Percentiles rank a stretch among this genome's conserved stretches.
Evolutionary conservation across 257 asterid genomes (phyloP).

Genomic region (Nicotiana tomentosiformis): DNA sequence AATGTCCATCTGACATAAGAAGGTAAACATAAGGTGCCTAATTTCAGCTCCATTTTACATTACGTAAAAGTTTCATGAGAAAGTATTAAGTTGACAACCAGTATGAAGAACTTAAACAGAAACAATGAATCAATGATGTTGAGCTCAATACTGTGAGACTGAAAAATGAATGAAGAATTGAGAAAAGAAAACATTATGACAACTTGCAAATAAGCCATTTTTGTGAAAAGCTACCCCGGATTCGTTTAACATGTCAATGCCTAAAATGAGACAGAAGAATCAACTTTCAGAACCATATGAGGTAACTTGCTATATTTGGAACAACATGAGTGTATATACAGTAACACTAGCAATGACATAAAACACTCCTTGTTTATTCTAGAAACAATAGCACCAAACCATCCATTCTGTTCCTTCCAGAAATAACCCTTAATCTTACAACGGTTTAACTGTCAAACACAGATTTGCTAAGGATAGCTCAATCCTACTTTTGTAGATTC

Average conservation of each 20-base stretch:
- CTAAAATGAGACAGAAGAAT: neutral
- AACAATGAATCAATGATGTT: neutral
- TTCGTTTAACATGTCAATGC: neutral
- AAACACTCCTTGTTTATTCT: neutral
- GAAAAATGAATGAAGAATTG: neutral
- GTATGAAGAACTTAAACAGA: neutral
- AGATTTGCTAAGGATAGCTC: too few relatives aligned
- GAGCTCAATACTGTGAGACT: neutral
- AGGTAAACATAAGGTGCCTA: neutral
- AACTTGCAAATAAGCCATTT: neutral
- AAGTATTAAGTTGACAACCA: neutral
- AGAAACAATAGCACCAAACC: neutral
- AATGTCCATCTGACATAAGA: slow-evolving; percentile 76
- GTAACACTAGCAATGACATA: neutral
- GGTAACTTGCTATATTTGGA: neutral
- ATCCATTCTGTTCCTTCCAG: neutral
- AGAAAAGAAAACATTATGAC: neutral
- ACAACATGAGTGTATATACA: neutral
- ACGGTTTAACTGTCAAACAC: neutral
- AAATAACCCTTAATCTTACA: neutral
- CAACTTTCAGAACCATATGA: neutral
- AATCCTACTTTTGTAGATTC: neutral
- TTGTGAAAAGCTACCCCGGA: neutral
- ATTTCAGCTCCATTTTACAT: neutral
- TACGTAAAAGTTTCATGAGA: neutral